Conservation (phyloP, 805 yeast species). For the Pichia nakasei region DNA sequence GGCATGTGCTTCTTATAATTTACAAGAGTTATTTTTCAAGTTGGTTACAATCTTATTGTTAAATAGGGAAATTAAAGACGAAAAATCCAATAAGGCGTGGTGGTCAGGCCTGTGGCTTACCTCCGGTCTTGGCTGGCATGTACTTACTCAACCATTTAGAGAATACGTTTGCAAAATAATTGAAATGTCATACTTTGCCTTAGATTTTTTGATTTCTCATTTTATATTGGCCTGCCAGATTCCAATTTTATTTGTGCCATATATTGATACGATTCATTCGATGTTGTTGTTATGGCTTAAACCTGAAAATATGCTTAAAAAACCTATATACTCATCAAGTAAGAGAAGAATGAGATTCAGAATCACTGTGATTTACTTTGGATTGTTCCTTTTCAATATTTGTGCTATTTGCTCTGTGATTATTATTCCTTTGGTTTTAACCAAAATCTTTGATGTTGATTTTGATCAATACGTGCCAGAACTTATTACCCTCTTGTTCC, state of each 20-base stretch:
- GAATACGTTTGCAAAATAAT: slow-evolving; percentile 54
- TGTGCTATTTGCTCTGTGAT: slow-evolving; percentile 27
- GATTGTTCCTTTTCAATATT: slow-evolving; percentile 29
- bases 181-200: slow-evolving; percentile 62
- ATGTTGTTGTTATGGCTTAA: slow-evolving; percentile 59
- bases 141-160: slow-evolving; percentile 53
- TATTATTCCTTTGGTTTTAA: slow-evolving; percentile 32
- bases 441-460: slow-evolving; percentile 30
- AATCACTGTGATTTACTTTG: slow-evolving; percentile 23
- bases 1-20: slow-evolving; percentile 41
- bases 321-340: slow-evolving; percentile 33
- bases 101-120: slow-evolving; percentile 72
- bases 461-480: slow-evolving; percentile 34
- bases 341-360: slow-evolving; percentile 35
- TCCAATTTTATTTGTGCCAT: slow-evolving; percentile 56
- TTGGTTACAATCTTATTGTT: slow-evolving; percentile 39
- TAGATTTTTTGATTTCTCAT: slow-evolving; percentile 55
- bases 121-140: slow-evolving; percentile 53
- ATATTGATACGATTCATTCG: slow-evolving; percentile 58
- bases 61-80: slow-evolving; percentile 55
- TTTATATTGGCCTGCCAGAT: slow-evolving; percentile 46
- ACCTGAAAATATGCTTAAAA: slow-evolving; percentile 35
- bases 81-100: slow-evolving; percentile 59
- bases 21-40: slow-evolving; percentile 54
- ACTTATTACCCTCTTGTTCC: slow-evolving; percentile 28